Base-by-base conservation (phyloP, 768 basidiomycete species). In the Auriscalpium vulgare region DNA sequence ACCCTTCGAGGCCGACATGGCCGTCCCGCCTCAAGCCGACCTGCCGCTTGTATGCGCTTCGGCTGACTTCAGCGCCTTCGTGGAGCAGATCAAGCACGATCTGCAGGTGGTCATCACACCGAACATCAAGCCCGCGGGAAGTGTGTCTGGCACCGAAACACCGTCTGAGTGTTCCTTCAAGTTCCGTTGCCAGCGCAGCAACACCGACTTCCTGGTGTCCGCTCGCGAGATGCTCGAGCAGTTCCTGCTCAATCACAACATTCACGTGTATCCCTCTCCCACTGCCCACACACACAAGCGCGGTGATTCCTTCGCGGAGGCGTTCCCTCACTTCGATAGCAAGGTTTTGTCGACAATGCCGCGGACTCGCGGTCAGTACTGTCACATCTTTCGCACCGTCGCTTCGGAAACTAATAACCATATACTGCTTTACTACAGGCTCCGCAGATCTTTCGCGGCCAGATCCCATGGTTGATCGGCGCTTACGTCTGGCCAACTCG, bases 321-420 rank as follows among this genome's bases (percentile, higher is more conserved):
- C 94, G 2, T 95, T 95, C 78, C 90, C 93, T 23, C 93, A 95
- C 69, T 95, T 97, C 69, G 92, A 97, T 67, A 92, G 91, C 73
- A 97, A 94, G 70, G 83, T 97, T 1, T 77, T 97, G 49, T 86
- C 93, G 14, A 86, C 88, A 9, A 78, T 83, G 63, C 81, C 84
- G 50, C 80, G 82, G 56, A 87, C 88, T 66, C 67, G 74, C 53
- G 78, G 77, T 77, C 62, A 58, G 73, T 68, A 47, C 54, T 14
- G 13, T 51, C 17, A 37, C n/a, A 8, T 36, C 29, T 14, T 17
- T 35, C 19, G 37, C 51, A 29, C 29, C 29, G 29, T 29, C 59
- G 51, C 63, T 56, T 7, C 55, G 35, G 55, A 50, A 55, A 63
- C 50, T 34, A 37, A 52, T 62, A 34, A 63, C 53, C 23, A 29